A percentile compares a stretch with the other conserved stretches of the same genome.
These are phyloP conservation scores for Leccinum boreale DNA, from an alignment of 768 basidiomycete genomes.

Conservation along the genomic window DNA sequence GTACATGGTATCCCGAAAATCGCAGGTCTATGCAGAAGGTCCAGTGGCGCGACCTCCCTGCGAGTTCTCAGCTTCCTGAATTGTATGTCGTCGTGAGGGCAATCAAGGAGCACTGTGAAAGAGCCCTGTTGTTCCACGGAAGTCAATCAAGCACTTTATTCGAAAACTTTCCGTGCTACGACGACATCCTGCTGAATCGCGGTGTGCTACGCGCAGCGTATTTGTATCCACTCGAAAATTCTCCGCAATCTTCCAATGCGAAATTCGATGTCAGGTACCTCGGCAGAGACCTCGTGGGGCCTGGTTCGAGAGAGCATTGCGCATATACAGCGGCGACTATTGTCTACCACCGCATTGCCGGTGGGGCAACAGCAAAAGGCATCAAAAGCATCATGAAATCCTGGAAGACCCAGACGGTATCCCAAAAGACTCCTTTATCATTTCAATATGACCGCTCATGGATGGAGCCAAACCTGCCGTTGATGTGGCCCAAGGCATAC, in stretches of 20 bases:
- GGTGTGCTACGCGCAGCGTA: conserved; percentile 11
- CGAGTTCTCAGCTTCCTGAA: conserved; percentile 30
- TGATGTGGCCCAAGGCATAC: conserved; percentile 29
- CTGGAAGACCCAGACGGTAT: background rate
- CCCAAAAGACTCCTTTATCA: background rate
- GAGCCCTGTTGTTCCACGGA: conserved; percentile 9
- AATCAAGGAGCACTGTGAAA: conserved; percentile 29
- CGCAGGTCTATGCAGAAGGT: conserved; percentile 39
- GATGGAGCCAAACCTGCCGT: conserved; percentile 18
- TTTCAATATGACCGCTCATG: conserved; percentile 29
- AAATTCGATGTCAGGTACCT: conserved; percentile 9
- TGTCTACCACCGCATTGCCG: background rate
- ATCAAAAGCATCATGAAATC: conserved; percentile 9
- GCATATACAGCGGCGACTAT: conserved; percentile 14
- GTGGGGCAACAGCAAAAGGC: background rate
- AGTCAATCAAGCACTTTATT: background rate
- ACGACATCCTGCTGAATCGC: conserved; percentile 15
- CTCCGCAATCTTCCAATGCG: background rate
- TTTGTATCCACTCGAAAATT: conserved; percentile 13
- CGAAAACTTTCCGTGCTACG: conserved; percentile 1
- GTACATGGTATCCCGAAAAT: conserved; percentile 38
- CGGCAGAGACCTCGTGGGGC: conserved; percentile 4
- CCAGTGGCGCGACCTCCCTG: conserved; percentile 25
- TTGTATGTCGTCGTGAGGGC: conserved; percentile 21
- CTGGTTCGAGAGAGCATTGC: conserved; percentile 8